Evolutionary conservation across 2,329 filamentous ascomycete species (phyloP).

Genomic region (Paraphaeosphaeria sporulosa): DNA sequence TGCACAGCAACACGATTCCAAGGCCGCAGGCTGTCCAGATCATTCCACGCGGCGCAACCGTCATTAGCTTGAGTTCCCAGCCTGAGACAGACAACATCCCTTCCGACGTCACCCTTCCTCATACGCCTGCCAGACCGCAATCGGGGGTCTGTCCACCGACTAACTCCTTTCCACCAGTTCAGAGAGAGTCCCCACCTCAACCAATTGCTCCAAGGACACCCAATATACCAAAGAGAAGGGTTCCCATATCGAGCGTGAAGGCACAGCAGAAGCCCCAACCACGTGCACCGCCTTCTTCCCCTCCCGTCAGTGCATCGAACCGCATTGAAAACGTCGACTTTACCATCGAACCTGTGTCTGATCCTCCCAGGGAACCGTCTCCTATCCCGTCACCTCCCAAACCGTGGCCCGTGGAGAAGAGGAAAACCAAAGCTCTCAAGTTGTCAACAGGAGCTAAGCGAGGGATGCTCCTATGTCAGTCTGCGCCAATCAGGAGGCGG

Average conservation of each 20-base stretch:
- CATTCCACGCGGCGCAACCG: conserved; percentile 32
- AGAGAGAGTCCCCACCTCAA: conserved; percentile 2
- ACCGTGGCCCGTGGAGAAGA: conserved; percentile 29
- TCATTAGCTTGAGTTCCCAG: conserved; percentile 47
- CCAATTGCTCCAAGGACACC: conserved; percentile 25
- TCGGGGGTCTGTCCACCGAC: conserved; percentile 5
- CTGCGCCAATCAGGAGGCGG: conserved; percentile 30
- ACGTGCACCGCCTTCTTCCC: conserved; percentile 41
- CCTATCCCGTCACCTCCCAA: conserved; percentile 16
- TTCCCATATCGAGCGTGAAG: conserved; percentile 33
- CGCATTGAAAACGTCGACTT: conserved; percentile 45
- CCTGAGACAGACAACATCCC: conserved; percentile 35
- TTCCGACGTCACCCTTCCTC: conserved; percentile 36
- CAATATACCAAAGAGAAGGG: conserved; percentile 33
- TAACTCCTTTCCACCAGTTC: conserved; percentile 14
- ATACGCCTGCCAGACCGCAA: conserved; percentile 23
- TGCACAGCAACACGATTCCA: conserved; percentile 29
- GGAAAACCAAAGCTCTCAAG: conserved; percentile 46
- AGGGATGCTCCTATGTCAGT: conserved; percentile 54
- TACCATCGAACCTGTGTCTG: conserved; percentile 25
- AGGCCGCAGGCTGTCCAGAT: conserved; percentile 18
- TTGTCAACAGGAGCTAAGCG: conserved; percentile 49
- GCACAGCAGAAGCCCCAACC: conserved; percentile 33
- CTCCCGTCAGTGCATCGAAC: conserved; percentile 48
- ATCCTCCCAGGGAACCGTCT: conserved; percentile 10